Evolutionary conservation across 2,329 filamentous ascomycete genomes (phyloP), one percentile per base, ranked within the genome.

Genomic region (Trichophyton rubrum): DNA sequence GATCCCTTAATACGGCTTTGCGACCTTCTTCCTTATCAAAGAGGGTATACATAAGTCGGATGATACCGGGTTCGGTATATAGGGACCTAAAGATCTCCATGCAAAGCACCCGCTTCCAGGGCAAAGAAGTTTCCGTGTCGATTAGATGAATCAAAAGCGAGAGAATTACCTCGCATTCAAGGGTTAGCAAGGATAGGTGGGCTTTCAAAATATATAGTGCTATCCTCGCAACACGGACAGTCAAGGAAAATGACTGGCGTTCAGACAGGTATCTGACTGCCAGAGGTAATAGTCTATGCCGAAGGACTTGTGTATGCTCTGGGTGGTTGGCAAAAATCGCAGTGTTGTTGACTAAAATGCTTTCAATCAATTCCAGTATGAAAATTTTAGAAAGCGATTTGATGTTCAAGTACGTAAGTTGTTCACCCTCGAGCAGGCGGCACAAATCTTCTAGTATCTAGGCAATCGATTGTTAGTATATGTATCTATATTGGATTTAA

Each of bases 71-170:
- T 62, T 97, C 90, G 0, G 87, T 81, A 73, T 96, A 96, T 5
- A 97, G 82, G 5, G 87, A 87, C 60, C 89, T 83, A 67, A 96
- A 89, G 0, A 96, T 83, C 70, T 99, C 93, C 82, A 99, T 89
- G 64, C 90, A 95, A 4, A 97, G 74, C 0, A 89, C 86, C 61
- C 92, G 82, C 71, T 92, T 96, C 93, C 95, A 99, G 3, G 85
- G 69, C 0, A 84, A 79, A 1, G 86, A 85, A 13, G 78, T 77
- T 64, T 97, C 93, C 58, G 91, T 88, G 68, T 99, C 93, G 13
- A 97, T 80, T 64, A 95, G 82, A 64, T 95, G 88, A 1, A 89
- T 95, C 49, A 97, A 75, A 22, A 95, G 80, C 13, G 87, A 85
- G 17, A 97, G 77, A 0, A 89, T 87, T 68, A 92, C 88, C 58